Conservation (phyloP, 2,329 filamentous ascomycete species). For the Chrysosporium keratinophilum region DNA sequence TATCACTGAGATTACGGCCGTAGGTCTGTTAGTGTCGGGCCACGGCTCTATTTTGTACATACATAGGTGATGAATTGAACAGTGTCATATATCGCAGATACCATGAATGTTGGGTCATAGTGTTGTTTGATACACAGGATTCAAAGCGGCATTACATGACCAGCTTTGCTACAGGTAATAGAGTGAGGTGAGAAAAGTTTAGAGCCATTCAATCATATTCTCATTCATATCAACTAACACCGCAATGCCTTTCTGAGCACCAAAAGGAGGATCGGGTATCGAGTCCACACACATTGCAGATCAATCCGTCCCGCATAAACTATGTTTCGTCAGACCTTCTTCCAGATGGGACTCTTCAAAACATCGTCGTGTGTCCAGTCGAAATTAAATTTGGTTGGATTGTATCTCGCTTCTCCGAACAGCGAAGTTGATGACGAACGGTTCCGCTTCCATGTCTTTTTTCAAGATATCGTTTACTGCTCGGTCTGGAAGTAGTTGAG, state of each 20-base stretch:
- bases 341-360: background rate
- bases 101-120: too few species aligned
- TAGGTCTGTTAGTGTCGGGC: background rate
- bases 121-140: too few species aligned
- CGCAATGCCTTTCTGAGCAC: background rate
- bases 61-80: background rate
- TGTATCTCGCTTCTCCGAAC: background rate
- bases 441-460: too few species aligned
- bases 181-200: background rate
- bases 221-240: constrained; percentile 1
- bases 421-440: background rate
- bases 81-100: too few species aligned
- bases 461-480: constrained; percentile 13
- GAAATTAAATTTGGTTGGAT: background rate
- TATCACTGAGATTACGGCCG: background rate
- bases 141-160: too few species aligned
- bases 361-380: background rate
- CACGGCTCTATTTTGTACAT: background rate
- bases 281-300: background rate
- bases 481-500: constrained; percentile 99
- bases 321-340: background rate
- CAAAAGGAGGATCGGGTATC: background rate
- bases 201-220: background rate
- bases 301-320: background rate
- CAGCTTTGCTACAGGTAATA: too few species aligned